Evolutionary conservation across 176 grass and related monocot genomes (phyloP).

Genomic region (Bothriochloa decipiens): DNA sequence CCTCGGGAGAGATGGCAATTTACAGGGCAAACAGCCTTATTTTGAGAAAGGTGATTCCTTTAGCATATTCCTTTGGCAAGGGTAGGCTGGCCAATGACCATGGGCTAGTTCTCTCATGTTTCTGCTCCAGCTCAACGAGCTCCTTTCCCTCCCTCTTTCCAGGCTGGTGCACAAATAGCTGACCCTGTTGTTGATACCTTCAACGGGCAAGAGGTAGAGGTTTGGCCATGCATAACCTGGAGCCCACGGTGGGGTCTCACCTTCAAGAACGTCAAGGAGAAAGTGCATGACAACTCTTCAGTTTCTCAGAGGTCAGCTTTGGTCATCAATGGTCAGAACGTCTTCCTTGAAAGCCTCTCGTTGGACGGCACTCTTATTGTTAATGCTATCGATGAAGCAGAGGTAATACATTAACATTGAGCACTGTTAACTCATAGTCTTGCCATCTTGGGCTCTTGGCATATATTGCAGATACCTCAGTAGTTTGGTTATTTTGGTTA

Average conservation of each 20-base stretch:
- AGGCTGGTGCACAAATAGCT: conserved; percentile 75
- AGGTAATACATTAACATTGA: conserved; percentile 52
- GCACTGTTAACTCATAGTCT: background rate
- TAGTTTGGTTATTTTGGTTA: background rate
- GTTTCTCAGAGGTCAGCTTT: conserved; percentile 69
- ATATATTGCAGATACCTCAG: background rate
- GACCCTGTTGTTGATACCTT: conserved; percentile 67
- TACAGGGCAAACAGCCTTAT: conserved; percentile 89
- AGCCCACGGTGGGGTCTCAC: conserved; percentile 76
- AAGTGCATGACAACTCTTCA: conserved; percentile 52
- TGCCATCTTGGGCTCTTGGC: too few species aligned
- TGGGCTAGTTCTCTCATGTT: background rate
- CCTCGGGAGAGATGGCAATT: conserved; percentile 94
- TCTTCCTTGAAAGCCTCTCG: conserved; percentile 56
- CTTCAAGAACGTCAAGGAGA: conserved; percentile 71
- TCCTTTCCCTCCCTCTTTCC: conserved; percentile 7
- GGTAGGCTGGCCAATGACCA: background rate
- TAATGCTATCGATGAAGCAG: conserved; percentile 65
- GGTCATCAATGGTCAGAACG: conserved; percentile 63
- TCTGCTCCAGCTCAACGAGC: conserved; percentile 31
- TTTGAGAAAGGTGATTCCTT: conserved; percentile 75
- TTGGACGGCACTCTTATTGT: conserved; percentile 85
- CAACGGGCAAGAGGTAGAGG: conserved; percentile 93
- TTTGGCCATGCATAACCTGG: conserved; percentile 92
- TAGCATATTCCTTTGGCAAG: conserved; percentile 24